Conservation (phyloP, 257 asterid species). For the Lantana camara region DNA sequence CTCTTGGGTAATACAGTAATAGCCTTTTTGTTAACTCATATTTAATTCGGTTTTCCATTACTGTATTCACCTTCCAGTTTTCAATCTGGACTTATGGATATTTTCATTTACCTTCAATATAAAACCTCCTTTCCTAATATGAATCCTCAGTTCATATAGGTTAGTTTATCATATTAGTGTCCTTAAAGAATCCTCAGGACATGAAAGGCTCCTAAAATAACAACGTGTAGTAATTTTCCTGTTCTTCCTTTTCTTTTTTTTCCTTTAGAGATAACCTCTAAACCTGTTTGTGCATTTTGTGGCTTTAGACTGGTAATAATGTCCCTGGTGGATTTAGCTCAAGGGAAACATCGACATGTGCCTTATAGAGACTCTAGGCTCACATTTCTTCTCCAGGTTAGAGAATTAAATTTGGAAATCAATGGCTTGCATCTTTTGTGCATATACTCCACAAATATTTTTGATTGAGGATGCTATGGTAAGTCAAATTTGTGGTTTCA, state of each 20-base stretch:
- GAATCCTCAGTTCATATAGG: too few species aligned
- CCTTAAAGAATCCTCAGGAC: too few species aligned
- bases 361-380: conserved; percentile 91
- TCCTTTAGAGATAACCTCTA: conserved; percentile 13
- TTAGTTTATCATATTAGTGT: too few species aligned
- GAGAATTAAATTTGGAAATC: conserved; percentile 16
- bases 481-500: conserved; percentile 21
- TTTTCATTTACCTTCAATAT: conserved; percentile 1
- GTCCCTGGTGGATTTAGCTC: conserved; percentile 87
- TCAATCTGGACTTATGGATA: neutral
- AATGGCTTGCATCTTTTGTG: conserved; percentile 17
- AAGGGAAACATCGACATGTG: conserved; percentile 80
- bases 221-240: too few species aligned
- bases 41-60: neutral
- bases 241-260: neutral
- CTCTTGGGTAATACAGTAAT: conserved; percentile 63
- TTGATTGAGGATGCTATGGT: conserved; percentile 14
- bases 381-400: conserved; percentile 93
- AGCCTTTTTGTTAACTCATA: conserved; percentile 20
- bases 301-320: conserved; percentile 71
- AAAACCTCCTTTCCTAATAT: neutral
- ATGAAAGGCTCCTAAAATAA: too few species aligned
- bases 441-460: conserved; percentile 10
- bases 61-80: neutral
- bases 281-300: conserved; percentile 25